Evolutionary conservation across 306 rosid genomes (phyloP).

Genomic region (Comarum palustre): DNA sequence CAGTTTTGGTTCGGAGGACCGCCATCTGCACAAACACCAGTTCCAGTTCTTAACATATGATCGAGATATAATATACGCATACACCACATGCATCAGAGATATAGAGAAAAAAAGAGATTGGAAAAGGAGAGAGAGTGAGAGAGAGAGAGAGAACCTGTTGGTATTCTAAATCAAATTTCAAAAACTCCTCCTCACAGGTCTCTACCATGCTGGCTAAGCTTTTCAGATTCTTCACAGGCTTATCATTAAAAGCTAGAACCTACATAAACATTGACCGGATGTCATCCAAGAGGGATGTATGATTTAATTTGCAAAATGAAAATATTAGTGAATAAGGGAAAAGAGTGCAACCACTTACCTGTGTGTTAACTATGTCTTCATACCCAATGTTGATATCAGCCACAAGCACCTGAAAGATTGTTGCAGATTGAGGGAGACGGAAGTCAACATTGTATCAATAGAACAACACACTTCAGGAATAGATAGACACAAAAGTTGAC

Average conservation of each 20-base stretch:
- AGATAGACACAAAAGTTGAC: background rate
- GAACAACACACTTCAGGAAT: constrained; percentile 3
- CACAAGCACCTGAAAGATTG: constrained; percentile 74
- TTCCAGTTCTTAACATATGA: background rate
- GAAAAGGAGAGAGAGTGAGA: background rate
- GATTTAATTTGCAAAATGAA: background rate
- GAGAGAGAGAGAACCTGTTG: constrained; percentile 60
- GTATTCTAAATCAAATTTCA: constrained; percentile 77
- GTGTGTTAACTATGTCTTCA: constrained; percentile 89
- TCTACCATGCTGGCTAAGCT: constrained; percentile 88
- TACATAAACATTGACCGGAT: constrained; percentile 23
- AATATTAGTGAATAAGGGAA: constrained; percentile 1
- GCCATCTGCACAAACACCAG: constrained; percentile 53
- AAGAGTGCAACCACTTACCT: constrained; percentile 41
- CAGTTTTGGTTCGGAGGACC: constrained; percentile 66
- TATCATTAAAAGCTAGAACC: constrained; percentile 84
- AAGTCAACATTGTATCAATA: constrained; percentile 10
- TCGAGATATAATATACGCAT: background rate
- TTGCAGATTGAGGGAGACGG: background rate
- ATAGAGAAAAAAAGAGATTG: background rate
- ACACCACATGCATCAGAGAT: background rate
- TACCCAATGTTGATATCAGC: constrained; percentile 94
- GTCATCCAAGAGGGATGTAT: background rate
- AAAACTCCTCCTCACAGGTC: constrained; percentile 66
- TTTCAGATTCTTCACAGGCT: constrained; percentile 85